These are phyloP conservation scores for Parafenestella ontariensis DNA, from an alignment of 2,329 filamentous ascomycete species.

Conservation along the genomic window DNA sequence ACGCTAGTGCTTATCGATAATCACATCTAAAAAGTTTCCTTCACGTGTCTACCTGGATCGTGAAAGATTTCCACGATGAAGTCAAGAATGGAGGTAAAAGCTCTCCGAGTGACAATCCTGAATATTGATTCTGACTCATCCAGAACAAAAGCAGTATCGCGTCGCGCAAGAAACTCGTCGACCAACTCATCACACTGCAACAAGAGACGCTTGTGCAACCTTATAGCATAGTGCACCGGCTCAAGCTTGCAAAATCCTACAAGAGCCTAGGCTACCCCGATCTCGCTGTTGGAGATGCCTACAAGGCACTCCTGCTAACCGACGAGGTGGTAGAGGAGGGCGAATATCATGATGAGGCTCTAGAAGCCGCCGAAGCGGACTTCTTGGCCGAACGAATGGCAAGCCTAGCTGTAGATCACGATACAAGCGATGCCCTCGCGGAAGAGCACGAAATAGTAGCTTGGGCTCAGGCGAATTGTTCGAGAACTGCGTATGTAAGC, in stretches of 20 bases:
- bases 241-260: conserved; percentile 74
- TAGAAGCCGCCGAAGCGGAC: conserved; percentile 58
- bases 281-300: conserved; percentile 87
- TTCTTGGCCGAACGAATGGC: conserved; percentile 18
- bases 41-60: background rate
- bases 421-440: background rate
- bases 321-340: conserved; percentile 81
- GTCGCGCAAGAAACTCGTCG: conserved; percentile 20
- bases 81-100: conserved; percentile 17
- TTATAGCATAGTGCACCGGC: conserved; percentile 50
- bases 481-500: conserved; percentile 39
- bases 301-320: conserved; percentile 83
- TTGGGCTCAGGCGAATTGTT: conserved; percentile 34
- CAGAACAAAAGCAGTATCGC: background rate
- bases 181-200: conserved; percentile 35
- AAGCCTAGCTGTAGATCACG: conserved; percentile 4
- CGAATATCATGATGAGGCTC: conserved; percentile 78
- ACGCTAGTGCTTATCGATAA: conserved; percentile 12
- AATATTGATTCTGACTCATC: conserved; percentile 2
- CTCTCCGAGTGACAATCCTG: too few species aligned
- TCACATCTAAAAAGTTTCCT: background rate
- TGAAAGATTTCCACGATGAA: background rate
- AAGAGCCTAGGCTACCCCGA: conserved; percentile 84
- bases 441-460: conserved; percentile 19
- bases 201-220: conserved; percentile 32